phyloP scores from a whole-genome alignment of 495 filamentous ascomycete species.

The Emericellopsis terricola region DNA sequence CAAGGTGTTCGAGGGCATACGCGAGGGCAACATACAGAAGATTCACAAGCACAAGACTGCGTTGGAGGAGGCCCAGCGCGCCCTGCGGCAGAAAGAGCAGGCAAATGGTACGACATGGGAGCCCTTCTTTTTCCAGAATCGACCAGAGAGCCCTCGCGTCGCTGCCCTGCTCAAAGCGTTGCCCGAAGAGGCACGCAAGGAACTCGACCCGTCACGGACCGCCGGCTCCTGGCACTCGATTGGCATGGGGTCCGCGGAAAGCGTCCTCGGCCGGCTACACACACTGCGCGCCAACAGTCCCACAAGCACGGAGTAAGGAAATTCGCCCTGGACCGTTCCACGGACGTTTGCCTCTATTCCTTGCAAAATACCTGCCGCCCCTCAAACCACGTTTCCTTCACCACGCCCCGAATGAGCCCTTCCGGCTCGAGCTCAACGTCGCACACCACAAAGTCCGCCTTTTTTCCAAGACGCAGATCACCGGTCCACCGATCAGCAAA shows the following conservation, averaged over 20 bases:
- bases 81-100: constrained; percentile 43
- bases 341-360: too few species aligned
- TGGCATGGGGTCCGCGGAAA: background rate
- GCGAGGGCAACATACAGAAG: constrained; percentile 16
- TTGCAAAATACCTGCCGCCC: constrained; percentile 32
- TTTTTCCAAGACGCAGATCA: constrained; percentile 24
- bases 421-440: constrained; percentile 38
- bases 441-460: constrained; percentile 39
- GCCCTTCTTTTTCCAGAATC: constrained; percentile 27
- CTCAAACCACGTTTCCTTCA: constrained; percentile 36
- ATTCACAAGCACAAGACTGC: constrained; percentile 15
- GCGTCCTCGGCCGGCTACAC: background rate
- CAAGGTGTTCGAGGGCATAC: constrained; percentile 14
- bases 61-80: constrained; percentile 26
- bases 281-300: too few species aligned
- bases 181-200: background rate
- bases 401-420: constrained; percentile 29
- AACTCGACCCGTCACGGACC: background rate
- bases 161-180: background rate
- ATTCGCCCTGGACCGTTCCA: too few species aligned
- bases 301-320: too few species aligned
- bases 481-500: constrained; percentile 37
- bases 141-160: constrained; percentile 3
- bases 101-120: constrained; percentile 38
- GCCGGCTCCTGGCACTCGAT: background rate